Evolutionary conservation across 306 rosid genomes (phyloP).

Genomic region (Lotus japonicus): DNA sequence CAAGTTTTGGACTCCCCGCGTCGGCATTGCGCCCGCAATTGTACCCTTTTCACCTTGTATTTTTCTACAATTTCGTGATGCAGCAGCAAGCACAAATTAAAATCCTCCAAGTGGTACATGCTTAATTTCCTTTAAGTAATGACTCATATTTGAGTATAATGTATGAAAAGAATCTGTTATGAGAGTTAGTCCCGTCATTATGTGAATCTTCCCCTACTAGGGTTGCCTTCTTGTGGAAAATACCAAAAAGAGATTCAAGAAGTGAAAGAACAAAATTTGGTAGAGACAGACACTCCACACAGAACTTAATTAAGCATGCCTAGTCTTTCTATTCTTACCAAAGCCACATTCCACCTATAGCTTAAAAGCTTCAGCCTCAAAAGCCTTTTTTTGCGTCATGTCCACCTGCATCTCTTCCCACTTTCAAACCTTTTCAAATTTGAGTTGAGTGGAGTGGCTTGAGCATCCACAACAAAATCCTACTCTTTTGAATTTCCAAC

Average conservation of each 20-base stretch:
- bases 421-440: conserved; percentile 22
- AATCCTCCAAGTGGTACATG: too few relatives aligned
- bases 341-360: conserved; percentile 17
- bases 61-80: too few relatives aligned
- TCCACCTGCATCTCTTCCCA: conserved; percentile 10
- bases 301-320: conserved; percentile 16
- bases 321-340: neutral
- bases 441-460: conserved; percentile 1
- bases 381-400: conserved; percentile 11
- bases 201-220: too few relatives aligned
- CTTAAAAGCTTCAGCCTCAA: conserved; percentile 14
- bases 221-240: too few relatives aligned
- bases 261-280: conserved; percentile 15
- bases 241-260: neutral
- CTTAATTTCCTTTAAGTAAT: too few relatives aligned
- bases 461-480: neutral
- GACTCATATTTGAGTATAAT: too few relatives aligned
- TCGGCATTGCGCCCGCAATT: too few relatives aligned
- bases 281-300: conserved; percentile 12
- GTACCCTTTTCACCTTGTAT: too few relatives aligned
- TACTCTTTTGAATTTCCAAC: neutral
- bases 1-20: too few relatives aligned
- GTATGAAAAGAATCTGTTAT: too few relatives aligned
- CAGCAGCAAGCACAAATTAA: too few relatives aligned
- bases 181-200: too few relatives aligned